Conservation (phyloP, 441 rosid genomes). For the Euphorbia corollata region DNA sequence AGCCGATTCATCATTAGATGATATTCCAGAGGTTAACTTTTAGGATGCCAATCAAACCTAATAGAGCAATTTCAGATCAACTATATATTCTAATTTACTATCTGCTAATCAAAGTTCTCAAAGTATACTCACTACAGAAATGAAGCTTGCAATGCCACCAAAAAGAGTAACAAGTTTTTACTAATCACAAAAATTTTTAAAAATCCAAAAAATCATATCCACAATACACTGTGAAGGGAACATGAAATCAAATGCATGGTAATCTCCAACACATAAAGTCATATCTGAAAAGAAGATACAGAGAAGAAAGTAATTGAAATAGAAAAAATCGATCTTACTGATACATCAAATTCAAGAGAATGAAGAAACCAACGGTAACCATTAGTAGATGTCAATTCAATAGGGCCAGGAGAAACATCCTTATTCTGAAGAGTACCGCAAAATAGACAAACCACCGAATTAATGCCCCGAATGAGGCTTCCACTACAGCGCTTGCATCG, state of each 20-base stretch:
- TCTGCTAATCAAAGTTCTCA: neutral
- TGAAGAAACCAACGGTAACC: conserved; percentile 64
- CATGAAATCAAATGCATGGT: neutral
- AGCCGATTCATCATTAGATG: conserved; percentile 2
- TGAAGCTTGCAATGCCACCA: neutral
- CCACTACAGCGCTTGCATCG: conserved; percentile 68
- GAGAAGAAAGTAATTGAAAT: neutral
- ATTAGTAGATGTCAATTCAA: conserved; percentile 53
- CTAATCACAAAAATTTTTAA: neutral
- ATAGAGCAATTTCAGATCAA: neutral
- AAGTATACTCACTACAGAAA: neutral
- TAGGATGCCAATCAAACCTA: neutral
- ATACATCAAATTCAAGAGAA: conserved; percentile 63
- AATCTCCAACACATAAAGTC: neutral
- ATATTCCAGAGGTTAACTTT: neutral
- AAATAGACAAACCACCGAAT: conserved; percentile 65
- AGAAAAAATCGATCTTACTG: conserved; percentile 35
- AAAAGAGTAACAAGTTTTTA: neutral
- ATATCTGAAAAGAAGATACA: neutral
- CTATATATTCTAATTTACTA: neutral
- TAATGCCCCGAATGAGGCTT: conserved; percentile 49
- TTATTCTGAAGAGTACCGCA: conserved; percentile 50
- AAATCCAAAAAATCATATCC: neutral
- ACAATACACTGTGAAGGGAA: neutral
- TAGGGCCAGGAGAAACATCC: conserved; percentile 51